Percentiles rank a stretch among this genome's conserved stretches.
Conservation (phyloP, 148 eudicot species). For the Chenopodium album region DNA sequence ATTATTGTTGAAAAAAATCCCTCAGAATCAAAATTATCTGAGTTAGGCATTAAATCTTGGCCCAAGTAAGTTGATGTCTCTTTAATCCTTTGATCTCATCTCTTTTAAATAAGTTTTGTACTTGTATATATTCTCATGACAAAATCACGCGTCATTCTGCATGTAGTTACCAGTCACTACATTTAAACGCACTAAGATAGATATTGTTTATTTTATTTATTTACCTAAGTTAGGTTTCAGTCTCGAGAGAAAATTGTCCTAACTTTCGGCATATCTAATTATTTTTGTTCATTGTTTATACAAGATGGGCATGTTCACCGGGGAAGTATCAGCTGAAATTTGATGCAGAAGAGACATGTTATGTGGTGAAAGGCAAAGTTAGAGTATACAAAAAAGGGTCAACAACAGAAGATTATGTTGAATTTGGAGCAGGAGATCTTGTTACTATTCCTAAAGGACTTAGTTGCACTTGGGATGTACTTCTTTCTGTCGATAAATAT, state of each 20-base stretch:
- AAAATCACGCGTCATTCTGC: too few relatives aligned
- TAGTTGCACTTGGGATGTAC: slow-evolving; percentile 86
- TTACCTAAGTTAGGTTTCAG: too few relatives aligned
- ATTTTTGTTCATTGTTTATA: neutral
- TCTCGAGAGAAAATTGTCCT: neutral
- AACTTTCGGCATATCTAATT: neutral
- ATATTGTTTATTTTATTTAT: too few relatives aligned
- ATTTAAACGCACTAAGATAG: too few relatives aligned
- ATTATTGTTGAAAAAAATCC: slow-evolving; percentile 59
- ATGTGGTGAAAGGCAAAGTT: slow-evolving; percentile 64
- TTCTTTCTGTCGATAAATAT: slow-evolving; percentile 66
- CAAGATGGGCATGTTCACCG: slow-evolving; percentile 59
- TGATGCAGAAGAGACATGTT: slow-evolving; percentile 78
- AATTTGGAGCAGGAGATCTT: slow-evolving; percentile 75
- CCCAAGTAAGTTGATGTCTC: slow-evolving; percentile 52
- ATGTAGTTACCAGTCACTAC: too few relatives aligned
- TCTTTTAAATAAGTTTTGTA: too few relatives aligned
- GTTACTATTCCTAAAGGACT: slow-evolving; percentile 73
- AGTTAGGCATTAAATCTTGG: slow-evolving; percentile 75
- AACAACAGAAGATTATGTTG: slow-evolving; percentile 29
- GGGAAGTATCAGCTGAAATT: slow-evolving; percentile 61
- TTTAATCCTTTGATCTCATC: too few relatives aligned
- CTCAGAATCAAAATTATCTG: slow-evolving; percentile 46
- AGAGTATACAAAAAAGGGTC: slow-evolving; percentile 43
- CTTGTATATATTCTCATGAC: too few relatives aligned